Evolutionary conservation across 768 basidiomycete genomes (phyloP).

Genomic region (Termitomyces sp.): DNA sequence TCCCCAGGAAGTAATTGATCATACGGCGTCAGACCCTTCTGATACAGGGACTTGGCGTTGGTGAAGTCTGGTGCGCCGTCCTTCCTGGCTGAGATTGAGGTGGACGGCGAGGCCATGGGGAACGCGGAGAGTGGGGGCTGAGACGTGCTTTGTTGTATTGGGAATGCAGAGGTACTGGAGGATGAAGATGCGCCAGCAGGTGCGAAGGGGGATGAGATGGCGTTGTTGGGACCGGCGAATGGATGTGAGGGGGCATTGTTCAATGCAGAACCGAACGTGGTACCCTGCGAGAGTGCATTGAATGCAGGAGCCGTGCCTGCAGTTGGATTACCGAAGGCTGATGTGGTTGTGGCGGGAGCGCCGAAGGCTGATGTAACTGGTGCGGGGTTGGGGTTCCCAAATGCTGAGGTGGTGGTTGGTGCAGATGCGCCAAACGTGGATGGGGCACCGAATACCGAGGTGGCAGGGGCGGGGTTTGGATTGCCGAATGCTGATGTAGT

Average conservation of each 20-base stretch:
- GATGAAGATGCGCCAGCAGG: neutral
- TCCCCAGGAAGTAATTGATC: conserved; percentile 53
- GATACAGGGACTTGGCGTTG: conserved; percentile 27
- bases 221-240: conserved; percentile 7
- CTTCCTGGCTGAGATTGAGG: conserved; percentile 5
- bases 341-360: conserved; percentile 16
- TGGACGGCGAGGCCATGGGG: conserved; percentile 18
- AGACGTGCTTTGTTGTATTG: conserved; percentile 7
- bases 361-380: neutral
- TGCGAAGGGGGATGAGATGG: conserved; percentile 9
- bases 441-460: conserved; percentile 1
- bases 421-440: conserved; percentile 20
- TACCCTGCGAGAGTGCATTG: conserved; percentile 1
- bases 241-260: conserved; percentile 1
- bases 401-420: conserved; percentile 17
- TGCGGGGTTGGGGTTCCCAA: conserved; percentile 7
- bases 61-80: conserved; percentile 24
- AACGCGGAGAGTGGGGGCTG: conserved; percentile 18
- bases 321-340: conserved; percentile 15
- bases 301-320: neutral
- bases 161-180: conserved; percentile 2
- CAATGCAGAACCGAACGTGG: conserved; percentile 12
- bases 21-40: conserved; percentile 52
- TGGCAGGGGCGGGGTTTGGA: neutral
- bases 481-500: conserved; percentile 25